Conservation (phyloP, 1,284 basidiomycete genomes). For the Coniferiporia weirii region DNA sequence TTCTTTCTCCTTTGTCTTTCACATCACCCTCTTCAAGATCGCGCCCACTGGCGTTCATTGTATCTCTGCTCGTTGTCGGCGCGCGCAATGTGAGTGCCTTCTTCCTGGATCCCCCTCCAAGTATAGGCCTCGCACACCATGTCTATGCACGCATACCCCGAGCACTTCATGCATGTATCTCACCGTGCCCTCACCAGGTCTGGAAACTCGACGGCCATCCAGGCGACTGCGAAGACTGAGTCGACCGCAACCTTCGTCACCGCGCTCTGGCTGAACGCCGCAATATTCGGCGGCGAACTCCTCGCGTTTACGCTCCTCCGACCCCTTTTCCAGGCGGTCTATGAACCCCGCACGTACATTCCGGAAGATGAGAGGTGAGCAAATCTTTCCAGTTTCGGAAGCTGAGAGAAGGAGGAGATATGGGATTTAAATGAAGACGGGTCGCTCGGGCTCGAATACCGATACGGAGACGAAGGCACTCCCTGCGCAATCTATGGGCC, state of each 20-base stretch:
- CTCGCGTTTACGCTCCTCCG: slow-evolving; percentile 65
- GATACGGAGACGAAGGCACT: too few species aligned
- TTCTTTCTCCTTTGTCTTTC: neutral
- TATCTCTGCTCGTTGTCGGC: neutral
- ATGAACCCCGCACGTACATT: slow-evolving; percentile 76
- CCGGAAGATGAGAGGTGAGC: slow-evolving; percentile 38
- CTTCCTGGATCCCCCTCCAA: neutral
- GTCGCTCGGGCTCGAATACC: too few species aligned
- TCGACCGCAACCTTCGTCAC: slow-evolving; percentile 68
- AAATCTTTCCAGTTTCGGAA: slow-evolving; percentile 20
- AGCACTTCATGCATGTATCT: neutral
- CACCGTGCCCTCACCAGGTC: slow-evolving; percentile 4
- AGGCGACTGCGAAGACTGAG: slow-evolving; percentile 13
- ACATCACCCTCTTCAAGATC: neutral
- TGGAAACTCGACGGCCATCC: slow-evolving; percentile 11
- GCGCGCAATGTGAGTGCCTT: neutral
- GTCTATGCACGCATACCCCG: neutral
- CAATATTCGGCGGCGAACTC: slow-evolving; percentile 63
- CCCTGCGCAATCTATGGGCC: too few species aligned
- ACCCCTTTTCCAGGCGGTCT: slow-evolving; percentile 68
- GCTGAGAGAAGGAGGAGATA: neutral
- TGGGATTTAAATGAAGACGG: neutral
- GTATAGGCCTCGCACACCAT: neutral
- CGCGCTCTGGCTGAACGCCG: slow-evolving; percentile 69
- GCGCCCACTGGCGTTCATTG: neutral